phyloP scores from a whole-genome alignment of 2,329 filamentous ascomycete genomes.

The Epichloe scottii region DNA sequence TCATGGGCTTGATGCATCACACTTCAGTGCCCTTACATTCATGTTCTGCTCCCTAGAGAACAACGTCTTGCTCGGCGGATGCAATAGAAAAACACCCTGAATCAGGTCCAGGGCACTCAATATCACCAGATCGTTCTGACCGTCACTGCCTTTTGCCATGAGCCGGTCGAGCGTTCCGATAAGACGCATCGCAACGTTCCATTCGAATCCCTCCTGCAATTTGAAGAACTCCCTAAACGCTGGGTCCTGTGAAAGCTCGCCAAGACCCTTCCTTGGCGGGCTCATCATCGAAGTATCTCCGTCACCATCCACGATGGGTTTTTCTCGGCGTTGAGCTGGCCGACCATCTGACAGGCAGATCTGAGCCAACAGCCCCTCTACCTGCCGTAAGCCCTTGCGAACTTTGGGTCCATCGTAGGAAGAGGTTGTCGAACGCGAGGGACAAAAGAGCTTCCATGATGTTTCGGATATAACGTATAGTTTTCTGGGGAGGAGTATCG shows the following conservation, averaged over 20 bases:
- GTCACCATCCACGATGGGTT: not conserved
- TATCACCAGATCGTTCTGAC: slow-evolving; percentile 78
- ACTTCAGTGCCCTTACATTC: slow-evolving; percentile 48
- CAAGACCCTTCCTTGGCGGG: slow-evolving; percentile 47
- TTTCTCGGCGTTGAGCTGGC: slow-evolving; percentile 4
- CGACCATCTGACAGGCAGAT: slow-evolving; percentile 61
- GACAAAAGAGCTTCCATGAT: slow-evolving; percentile 83
- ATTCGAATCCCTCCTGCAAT: slow-evolving; percentile 92
- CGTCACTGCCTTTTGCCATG: slow-evolving; percentile 69
- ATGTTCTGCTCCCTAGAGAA: slow-evolving; percentile 88
- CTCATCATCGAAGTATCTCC: slow-evolving; percentile 15
- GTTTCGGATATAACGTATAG: slow-evolving; percentile 10
- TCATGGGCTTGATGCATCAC: not conserved
- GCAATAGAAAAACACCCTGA: slow-evolving; percentile 76
- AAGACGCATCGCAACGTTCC: slow-evolving; percentile 84
- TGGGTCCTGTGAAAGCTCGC: slow-evolving; percentile 64
- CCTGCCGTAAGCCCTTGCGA: slow-evolving; percentile 84
- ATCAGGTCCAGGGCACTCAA: slow-evolving; percentile 78
- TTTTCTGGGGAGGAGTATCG: not conserved
- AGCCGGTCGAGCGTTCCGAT: slow-evolving; percentile 77
- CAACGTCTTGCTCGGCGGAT: slow-evolving; percentile 76
- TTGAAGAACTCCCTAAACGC: slow-evolving; percentile 95
- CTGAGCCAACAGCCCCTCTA: slow-evolving; percentile 86
- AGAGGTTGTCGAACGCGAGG: slow-evolving; percentile 90
- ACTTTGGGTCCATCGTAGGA: slow-evolving; percentile 85